These are phyloP conservation scores for Chytriomyces confervae DNA, from an alignment of 192 early-diverging fungal genomes.

Conservation along the genomic window DNA sequence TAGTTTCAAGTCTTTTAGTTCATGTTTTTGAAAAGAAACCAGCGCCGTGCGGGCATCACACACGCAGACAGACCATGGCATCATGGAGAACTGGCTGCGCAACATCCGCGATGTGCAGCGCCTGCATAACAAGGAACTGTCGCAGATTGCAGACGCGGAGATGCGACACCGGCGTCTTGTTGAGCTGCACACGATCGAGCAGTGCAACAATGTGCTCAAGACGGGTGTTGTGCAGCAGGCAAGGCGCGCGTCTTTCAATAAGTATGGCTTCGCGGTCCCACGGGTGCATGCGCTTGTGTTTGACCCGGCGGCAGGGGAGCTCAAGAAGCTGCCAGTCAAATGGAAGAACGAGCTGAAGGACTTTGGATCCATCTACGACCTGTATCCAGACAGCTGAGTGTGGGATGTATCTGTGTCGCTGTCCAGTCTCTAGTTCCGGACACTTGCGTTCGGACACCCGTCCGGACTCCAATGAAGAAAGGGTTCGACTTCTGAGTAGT, in stretches of 20 bases:
- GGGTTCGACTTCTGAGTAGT: too few species aligned
- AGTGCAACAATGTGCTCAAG: constrained; percentile 24
- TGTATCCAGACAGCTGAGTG: constrained; percentile 15
- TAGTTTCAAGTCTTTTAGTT: too few species aligned
- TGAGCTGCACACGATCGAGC: constrained; percentile 63
- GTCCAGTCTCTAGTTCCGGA: too few species aligned
- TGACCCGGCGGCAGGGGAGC: constrained; percentile 20
- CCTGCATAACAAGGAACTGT: constrained; percentile 59
- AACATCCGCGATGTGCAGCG: constrained; percentile 84
- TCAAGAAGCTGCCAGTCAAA: constrained; percentile 24
- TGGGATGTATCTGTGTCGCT: too few species aligned
- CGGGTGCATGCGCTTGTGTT: constrained; percentile 27
- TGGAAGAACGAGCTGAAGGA: constrained; percentile 32
- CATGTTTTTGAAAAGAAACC: background rate
- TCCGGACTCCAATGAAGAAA: too few species aligned
- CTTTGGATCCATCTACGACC: constrained; percentile 25
- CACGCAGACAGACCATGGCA: constrained; percentile 30
- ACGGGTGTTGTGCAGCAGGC: constrained; percentile 15
- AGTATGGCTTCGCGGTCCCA: constrained; percentile 12
- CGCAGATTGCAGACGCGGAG: constrained; percentile 35
- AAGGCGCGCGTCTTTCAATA: constrained; percentile 9
- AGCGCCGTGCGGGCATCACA: constrained; percentile 23
- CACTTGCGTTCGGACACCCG: too few species aligned
- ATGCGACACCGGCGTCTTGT: constrained; percentile 47
- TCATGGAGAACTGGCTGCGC: constrained; percentile 91